A percentile compares a stretch with the other conserved stretches of the same genome.
These are phyloP conservation scores for Ricinus communis DNA, from an alignment of 345 rosid species.

Conservation along the genomic window DNA sequence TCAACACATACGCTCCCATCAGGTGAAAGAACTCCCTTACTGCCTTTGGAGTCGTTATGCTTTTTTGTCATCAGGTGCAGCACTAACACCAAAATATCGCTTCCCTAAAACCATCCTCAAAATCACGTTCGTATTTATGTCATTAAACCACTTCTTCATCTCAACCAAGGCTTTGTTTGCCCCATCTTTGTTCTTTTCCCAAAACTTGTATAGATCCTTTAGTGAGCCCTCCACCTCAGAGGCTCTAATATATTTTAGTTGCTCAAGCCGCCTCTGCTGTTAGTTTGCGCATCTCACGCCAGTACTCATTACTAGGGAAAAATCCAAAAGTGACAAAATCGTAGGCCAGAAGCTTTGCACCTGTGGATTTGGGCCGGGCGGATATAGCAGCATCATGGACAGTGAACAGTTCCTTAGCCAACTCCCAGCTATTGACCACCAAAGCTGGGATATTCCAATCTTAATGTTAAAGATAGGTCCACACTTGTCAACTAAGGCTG, in stretches of 20 bases:
- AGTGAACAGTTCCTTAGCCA: slow-evolving; percentile 40
- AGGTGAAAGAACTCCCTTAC: slow-evolving; percentile 14
- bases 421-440: slow-evolving; percentile 40
- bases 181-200: slow-evolving; percentile 10
- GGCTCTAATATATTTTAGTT: slow-evolving; percentile 24
- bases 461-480: slow-evolving; percentile 42
- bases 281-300: slow-evolving; percentile 41
- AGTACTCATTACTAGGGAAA: slow-evolving; percentile 31
- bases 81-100: slow-evolving; percentile 2
- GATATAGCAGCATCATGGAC: slow-evolving; percentile 33
- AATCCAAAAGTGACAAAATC: slow-evolving; percentile 32
- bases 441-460: slow-evolving; percentile 35
- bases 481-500: slow-evolving; percentile 37
- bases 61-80: not conserved
- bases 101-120: slow-evolving; percentile 16
- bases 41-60: not conserved
- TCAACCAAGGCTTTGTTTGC: not conserved
- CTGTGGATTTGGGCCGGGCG: slow-evolving; percentile 27
- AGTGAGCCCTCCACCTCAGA: slow-evolving; percentile 22
- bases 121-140: slow-evolving; percentile 11
- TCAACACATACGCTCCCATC: not conserved
- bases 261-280: slow-evolving; percentile 27
- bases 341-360: slow-evolving; percentile 24
- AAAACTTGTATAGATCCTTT: slow-evolving; percentile 24
- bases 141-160: not conserved